These are phyloP conservation scores for Magnolia sinica DNA, from an alignment of 164 flowering plant genomes.

Conservation along the genomic window DNA sequence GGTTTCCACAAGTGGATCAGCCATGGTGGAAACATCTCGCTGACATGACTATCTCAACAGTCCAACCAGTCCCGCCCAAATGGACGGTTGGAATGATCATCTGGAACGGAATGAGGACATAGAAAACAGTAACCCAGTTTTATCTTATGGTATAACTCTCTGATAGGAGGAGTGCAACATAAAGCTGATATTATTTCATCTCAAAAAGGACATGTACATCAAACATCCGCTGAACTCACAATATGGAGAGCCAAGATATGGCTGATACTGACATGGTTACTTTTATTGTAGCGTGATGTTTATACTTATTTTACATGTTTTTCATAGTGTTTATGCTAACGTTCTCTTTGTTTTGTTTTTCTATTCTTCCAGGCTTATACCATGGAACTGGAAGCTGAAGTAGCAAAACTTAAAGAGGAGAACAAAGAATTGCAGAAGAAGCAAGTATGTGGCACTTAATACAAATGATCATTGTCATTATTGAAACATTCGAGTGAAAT, in stretches of 20 bases:
- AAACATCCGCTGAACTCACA: background rate
- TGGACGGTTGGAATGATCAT: too few relatives aligned
- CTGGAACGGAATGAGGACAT: too few relatives aligned
- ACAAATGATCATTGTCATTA: background rate
- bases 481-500: background rate
- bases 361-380: constrained; percentile 73
- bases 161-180: background rate
- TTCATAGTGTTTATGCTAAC: too few relatives aligned
- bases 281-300: background rate
- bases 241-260: background rate
- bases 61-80: too few relatives aligned
- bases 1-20: too few relatives aligned
- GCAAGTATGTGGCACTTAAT: constrained; percentile 43
- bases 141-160: background rate
- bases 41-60: too few relatives aligned
- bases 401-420: constrained; percentile 82
- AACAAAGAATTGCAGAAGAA: constrained; percentile 64
- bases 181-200: background rate
- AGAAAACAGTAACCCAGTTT: too few relatives aligned
- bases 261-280: background rate
- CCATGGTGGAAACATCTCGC: too few relatives aligned
- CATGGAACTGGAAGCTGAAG: constrained; percentile 90
- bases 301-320: background rate
- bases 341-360: background rate
- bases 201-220: background rate